phyloP scores from a whole-genome alignment of 2,329 filamentous ascomycete genomes.

The Colletotrichum brevisporum region DNA sequence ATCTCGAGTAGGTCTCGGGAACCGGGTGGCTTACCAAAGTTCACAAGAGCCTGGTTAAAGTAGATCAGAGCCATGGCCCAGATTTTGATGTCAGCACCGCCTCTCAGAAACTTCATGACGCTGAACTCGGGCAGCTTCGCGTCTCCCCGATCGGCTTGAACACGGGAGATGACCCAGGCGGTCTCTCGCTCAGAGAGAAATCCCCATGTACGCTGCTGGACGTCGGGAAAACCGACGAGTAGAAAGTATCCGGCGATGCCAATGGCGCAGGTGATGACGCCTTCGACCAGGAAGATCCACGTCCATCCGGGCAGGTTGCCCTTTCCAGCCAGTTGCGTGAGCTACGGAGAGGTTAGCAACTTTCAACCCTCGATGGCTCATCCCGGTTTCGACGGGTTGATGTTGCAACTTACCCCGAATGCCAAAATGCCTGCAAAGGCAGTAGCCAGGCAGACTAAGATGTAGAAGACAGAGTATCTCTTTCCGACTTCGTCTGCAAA shows the following conservation, averaged over 20 bases:
- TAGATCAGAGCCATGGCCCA: constrained; percentile 61
- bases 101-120: constrained; percentile 77
- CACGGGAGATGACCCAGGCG: constrained; percentile 74
- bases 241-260: constrained; percentile 65
- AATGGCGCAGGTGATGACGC: constrained; percentile 64
- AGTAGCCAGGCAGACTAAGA: constrained; percentile 45
- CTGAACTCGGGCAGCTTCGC: constrained; percentile 76
- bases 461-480: constrained; percentile 55
- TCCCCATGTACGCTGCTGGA: constrained; percentile 60
- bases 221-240: constrained; percentile 84
- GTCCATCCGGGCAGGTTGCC: constrained; percentile 67
- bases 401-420: constrained; percentile 42
- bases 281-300: constrained; percentile 77
- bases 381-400: not conserved
- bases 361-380: constrained; percentile 39
- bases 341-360: not conserved
- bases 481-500: constrained; percentile 70
- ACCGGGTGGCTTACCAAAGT: constrained; percentile 24
- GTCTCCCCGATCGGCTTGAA: constrained; percentile 76
- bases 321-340: constrained; percentile 65
- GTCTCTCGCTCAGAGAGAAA: constrained; percentile 79
- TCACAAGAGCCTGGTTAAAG: constrained; percentile 43
- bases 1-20: not conserved
- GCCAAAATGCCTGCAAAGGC: constrained; percentile 45
- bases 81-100: constrained; percentile 83